Evolutionary conservation across 148 eudicot genomes (phyloP).

Genomic region (Amaranthus cruentus): DNA sequence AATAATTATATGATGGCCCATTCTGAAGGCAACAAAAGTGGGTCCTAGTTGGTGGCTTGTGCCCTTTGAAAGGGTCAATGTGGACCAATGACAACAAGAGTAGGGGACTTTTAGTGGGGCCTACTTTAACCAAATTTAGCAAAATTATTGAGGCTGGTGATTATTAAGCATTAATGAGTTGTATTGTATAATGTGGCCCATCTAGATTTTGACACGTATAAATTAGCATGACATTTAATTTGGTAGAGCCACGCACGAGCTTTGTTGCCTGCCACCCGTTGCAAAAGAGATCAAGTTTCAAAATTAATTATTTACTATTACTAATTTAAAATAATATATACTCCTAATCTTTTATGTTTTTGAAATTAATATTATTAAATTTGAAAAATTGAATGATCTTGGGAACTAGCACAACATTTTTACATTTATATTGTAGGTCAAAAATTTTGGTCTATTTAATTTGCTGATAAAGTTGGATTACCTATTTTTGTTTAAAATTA

Average conservation of each 20-base stretch:
- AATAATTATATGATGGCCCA: not conserved
- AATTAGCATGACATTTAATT: not conserved
- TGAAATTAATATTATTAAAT: no score
- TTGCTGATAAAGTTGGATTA: not conserved
- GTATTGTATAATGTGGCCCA: slow-evolving; percentile 22
- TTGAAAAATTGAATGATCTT: not conserved
- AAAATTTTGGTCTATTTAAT: not conserved
- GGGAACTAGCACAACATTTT: slow-evolving; percentile 5
- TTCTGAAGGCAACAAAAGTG: slow-evolving; percentile 13
- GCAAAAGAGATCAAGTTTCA: not conserved
- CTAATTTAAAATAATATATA: not conserved
- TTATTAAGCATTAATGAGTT: slow-evolving; percentile 21
- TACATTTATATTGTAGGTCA: not conserved
- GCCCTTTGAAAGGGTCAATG: slow-evolving; percentile 10
- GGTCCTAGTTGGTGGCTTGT: slow-evolving; percentile 19
- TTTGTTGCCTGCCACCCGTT: slow-evolving; percentile 13
- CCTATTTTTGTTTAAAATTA: no score
- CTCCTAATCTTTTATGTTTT: not conserved
- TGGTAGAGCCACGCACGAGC: slow-evolving; percentile 15
- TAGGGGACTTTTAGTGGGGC: slow-evolving; percentile 18
- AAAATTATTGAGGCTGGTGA: slow-evolving; percentile 22
- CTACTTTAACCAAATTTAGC: slow-evolving; percentile 9
- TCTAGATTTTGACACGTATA: slow-evolving; percentile 16
- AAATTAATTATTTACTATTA: not conserved
- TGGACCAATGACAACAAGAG: slow-evolving; percentile 18